phyloP scores from a whole-genome alignment of 1,284 basidiomycete genomes.

The Testicularia cyperi region DNA sequence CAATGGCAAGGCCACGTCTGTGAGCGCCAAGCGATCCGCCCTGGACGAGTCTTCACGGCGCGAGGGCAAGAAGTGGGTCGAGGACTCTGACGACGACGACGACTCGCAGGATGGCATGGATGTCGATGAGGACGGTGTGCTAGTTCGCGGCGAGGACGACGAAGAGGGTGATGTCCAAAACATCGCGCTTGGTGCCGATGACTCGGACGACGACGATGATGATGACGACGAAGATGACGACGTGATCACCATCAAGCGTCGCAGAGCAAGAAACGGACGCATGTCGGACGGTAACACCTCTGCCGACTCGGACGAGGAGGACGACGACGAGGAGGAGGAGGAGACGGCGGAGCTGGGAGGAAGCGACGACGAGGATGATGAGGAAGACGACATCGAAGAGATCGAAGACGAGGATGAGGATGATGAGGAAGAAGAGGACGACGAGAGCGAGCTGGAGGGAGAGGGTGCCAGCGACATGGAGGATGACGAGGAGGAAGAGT shows the following conservation, averaged over 20 bases:
- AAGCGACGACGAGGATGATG: slow-evolving; percentile 16
- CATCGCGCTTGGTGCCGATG: slow-evolving; percentile 40
- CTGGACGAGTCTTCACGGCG: slow-evolving; percentile 18
- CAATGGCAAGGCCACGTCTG: slow-evolving; percentile 18
- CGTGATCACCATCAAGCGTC: slow-evolving; percentile 15
- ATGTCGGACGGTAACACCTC: slow-evolving; percentile 33
- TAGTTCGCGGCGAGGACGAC: slow-evolving; percentile 27
- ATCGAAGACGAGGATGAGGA: slow-evolving; percentile 17
- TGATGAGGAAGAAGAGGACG: slow-evolving; percentile 21
- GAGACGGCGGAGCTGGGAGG: slow-evolving; percentile 9
- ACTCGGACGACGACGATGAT: slow-evolving; percentile 35
- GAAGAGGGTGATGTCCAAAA: slow-evolving; percentile 49
- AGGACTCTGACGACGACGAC: slow-evolving; percentile 42
- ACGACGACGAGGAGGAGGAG: slow-evolving; percentile 28
- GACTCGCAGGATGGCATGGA: slow-evolving; percentile 32
- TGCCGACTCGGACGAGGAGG: slow-evolving; percentile 21
- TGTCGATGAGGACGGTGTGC: slow-evolving; percentile 28
- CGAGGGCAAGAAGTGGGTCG: slow-evolving; percentile 47
- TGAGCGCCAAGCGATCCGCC: background rate
- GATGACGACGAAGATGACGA: slow-evolving; percentile 36
- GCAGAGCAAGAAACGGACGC: slow-evolving; percentile 19
- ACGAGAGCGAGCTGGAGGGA: slow-evolving; percentile 38
- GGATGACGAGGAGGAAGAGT: slow-evolving; percentile 41
- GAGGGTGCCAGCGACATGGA: slow-evolving; percentile 36
- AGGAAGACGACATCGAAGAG: slow-evolving; percentile 9